These are phyloP conservation scores for Circinella minor DNA, from an alignment of 371 early-diverging fungal species.

Conservation along the genomic window DNA sequence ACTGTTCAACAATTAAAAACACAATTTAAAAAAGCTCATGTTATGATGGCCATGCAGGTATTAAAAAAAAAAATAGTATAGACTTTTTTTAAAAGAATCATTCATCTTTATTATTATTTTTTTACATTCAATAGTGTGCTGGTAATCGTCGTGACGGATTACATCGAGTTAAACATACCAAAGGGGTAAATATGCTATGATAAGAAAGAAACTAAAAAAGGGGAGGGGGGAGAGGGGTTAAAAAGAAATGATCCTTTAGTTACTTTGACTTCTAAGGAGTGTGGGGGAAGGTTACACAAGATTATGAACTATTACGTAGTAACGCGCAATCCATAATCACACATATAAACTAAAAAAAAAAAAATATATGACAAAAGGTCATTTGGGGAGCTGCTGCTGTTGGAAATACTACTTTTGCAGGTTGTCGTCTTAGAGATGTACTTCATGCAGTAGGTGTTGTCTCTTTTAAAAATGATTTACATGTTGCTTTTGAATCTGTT, in stretches of 20 bases:
- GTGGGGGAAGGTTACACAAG: no score
- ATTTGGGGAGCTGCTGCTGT: conserved; percentile 86
- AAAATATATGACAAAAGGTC: conserved; percentile 17
- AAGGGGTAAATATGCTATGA: conserved; percentile 53
- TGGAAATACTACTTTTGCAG: conserved; percentile 80
- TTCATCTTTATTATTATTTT: no score
- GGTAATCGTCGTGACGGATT: conserved; percentile 88
- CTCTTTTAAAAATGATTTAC: conserved; percentile 51
- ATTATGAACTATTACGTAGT: neutral
- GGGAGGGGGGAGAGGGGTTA: no score
- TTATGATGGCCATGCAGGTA: conserved; percentile 57
- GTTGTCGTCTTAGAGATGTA: conserved; percentile 77
- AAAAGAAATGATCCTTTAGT: no score
- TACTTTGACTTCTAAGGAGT: no score
- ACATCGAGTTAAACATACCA: conserved; percentile 75
- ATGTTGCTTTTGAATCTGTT: conserved; percentile 79
- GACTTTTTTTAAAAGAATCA: no score
- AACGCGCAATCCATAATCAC: conserved; percentile 3
- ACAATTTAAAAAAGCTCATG: conserved; percentile 34
- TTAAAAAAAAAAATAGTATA: no score
- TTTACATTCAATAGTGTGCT: conserved; percentile 9
- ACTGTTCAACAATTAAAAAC: conserved; percentile 48
- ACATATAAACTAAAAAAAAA: no score
- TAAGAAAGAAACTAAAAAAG: neutral
- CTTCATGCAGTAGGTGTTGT: conserved; percentile 51